These are phyloP conservation scores for Tricholoma flavovirens DNA, from an alignment of 768 basidiomycete genomes.

Conservation along the genomic window DNA sequence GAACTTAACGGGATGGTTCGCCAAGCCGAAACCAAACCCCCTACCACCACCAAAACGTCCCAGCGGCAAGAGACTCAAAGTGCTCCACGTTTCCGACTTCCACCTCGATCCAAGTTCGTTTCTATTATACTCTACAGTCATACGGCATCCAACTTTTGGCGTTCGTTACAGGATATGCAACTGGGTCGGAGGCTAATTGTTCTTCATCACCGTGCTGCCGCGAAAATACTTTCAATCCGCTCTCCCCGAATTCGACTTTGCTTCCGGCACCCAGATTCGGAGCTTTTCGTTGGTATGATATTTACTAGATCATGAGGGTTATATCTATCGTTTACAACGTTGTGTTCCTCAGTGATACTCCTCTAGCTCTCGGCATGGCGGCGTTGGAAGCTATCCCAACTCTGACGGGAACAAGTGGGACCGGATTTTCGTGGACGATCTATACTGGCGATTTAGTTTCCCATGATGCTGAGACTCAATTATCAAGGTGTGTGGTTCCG, in stretches of 20 bases:
- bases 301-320: too few species aligned
- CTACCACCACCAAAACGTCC: conserved; percentile 52
- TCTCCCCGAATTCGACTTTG: conserved; percentile 45
- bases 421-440: conserved; percentile 59
- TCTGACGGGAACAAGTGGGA: conserved; percentile 52
- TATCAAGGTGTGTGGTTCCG: conserved; percentile 42
- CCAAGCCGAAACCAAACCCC: conserved; percentile 69
- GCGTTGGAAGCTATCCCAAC: conserved; percentile 63
- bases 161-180: conserved; percentile 49
- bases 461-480: conserved; percentile 62
- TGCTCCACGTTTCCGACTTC: conserved; percentile 72
- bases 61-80: conserved; percentile 62
- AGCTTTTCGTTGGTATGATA: conserved; percentile 47
- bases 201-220: conserved; percentile 56
- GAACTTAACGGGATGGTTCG: conserved; percentile 64
- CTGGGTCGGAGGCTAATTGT: conserved; percentile 69
- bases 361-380: conserved; percentile 52
- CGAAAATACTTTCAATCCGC: conserved; percentile 39
- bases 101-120: conserved; percentile 66
- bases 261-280: conserved; percentile 67
- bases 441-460: conserved; percentile 74
- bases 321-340: neutral
- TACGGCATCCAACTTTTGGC: neutral
- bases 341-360: conserved; percentile 45
- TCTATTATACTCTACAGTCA: neutral